Percentiles rank a stretch among this genome's conserved stretches.
Evolutionary conservation across 1,139 yeast species (phyloP).

Genomic region (Blastobotrys buckinghamii): DNA sequence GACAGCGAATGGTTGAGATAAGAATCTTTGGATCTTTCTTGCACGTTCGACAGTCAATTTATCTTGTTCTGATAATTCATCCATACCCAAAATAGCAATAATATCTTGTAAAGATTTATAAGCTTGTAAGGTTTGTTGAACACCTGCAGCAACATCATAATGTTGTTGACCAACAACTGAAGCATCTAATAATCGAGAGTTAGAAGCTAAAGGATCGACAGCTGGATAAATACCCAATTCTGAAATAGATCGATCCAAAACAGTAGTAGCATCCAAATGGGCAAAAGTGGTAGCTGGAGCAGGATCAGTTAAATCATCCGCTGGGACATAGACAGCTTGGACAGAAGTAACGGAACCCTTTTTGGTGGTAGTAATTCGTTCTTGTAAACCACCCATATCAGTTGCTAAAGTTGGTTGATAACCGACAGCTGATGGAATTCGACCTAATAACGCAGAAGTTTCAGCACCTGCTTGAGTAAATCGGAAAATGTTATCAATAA

Average conservation of each 20-base stretch:
- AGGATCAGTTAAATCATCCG: conserved; percentile 99
- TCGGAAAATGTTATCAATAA: conserved; percentile 99
- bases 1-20: conserved; percentile 99
- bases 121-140: conserved; percentile 98
- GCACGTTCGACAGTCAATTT: conserved; percentile 99
- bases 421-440: conserved; percentile 99
- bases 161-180: conserved; percentile 98
- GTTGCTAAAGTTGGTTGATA: conserved; percentile 99
- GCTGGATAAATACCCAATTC: conserved; percentile 99
- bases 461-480: conserved; percentile 99
- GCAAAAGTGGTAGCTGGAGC: conserved; percentile 99
- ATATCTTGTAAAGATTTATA: conserved; percentile 99
- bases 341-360: conserved; percentile 99
- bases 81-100: conserved; percentile 99
- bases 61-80: conserved; percentile 97
- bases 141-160: conserved; percentile 89
- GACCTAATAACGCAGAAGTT: conserved; percentile 99
- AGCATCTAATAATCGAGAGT: conserved; percentile 96
- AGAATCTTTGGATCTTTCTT: conserved; percentile 99
- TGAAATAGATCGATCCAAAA: conserved; percentile 98
- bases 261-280: conserved; percentile 99
- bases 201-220: conserved; percentile 99
- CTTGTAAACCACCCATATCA: conserved; percentile 99
- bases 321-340: conserved; percentile 99
- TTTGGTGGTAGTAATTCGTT: conserved; percentile 99